These are phyloP conservation scores for Leishmania gerbilli DNA, from an alignment of 208 protist genomes.

Conservation along the genomic window DNA sequence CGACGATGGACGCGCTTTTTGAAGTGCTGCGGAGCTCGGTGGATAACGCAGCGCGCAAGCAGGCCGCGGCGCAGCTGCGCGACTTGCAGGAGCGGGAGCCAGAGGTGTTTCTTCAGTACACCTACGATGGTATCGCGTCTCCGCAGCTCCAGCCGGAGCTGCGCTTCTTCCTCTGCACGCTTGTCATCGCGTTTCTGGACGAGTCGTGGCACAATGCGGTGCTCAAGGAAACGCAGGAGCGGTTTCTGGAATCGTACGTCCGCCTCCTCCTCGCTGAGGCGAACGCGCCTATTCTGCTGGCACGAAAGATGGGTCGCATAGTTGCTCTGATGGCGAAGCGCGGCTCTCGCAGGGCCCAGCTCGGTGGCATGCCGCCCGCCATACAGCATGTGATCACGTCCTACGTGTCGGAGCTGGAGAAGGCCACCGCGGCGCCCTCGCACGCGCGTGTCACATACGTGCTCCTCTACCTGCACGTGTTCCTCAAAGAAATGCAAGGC, in stretches of 20 bases:
- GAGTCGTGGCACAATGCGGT: slow-evolving; percentile 66
- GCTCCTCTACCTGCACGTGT: slow-evolving; percentile 62
- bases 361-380: slow-evolving; percentile 41
- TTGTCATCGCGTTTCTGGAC: slow-evolving; percentile 63
- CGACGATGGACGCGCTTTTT: slow-evolving; percentile 57
- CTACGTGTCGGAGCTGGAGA: slow-evolving; percentile 30
- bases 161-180: slow-evolving; percentile 74
- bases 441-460: slow-evolving; percentile 29
- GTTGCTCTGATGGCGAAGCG: slow-evolving; percentile 64
- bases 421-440: slow-evolving; percentile 7
- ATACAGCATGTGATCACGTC: slow-evolving; percentile 32
- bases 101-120: slow-evolving; percentile 60
- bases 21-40: slow-evolving; percentile 52
- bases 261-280: slow-evolving; percentile 33
- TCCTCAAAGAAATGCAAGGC: slow-evolving; percentile 69
- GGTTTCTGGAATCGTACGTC: slow-evolving; percentile 45
- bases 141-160: slow-evolving; percentile 18
- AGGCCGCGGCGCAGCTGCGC: slow-evolving; percentile 51
- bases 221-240: slow-evolving; percentile 32
- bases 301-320: slow-evolving; percentile 60
- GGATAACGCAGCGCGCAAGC: slow-evolving; percentile 67
- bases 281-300: slow-evolving; percentile 36
- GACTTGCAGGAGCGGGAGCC: slow-evolving; percentile 60
- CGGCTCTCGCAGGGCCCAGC: slow-evolving; percentile 27
- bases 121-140: slow-evolving; percentile 50